Evolutionary conservation across 2,329 filamentous ascomycete species (phyloP).

Genomic region (Septoria linicola): DNA sequence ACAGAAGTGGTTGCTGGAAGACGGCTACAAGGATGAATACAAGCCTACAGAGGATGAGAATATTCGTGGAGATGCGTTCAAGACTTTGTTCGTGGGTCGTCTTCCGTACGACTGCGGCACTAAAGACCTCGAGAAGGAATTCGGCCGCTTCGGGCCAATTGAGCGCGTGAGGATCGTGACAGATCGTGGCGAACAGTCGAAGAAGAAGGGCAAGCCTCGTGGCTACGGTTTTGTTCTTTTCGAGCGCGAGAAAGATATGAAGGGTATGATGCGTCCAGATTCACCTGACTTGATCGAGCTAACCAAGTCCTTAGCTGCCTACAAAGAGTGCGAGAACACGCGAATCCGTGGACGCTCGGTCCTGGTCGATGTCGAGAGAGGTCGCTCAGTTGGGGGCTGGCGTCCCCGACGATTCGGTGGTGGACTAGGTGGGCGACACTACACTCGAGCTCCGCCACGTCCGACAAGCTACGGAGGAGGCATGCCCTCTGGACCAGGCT

Average conservation of each 20-base stretch:
- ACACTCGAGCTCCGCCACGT: conserved; percentile 77
- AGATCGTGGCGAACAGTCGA: conserved; percentile 75
- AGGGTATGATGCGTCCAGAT: conserved; percentile 70
- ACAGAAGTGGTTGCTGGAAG: conserved; percentile 62
- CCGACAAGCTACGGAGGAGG: conserved; percentile 60
- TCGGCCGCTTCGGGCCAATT: conserved; percentile 88
- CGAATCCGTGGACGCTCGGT: conserved; percentile 89
- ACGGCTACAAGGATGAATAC: conserved; percentile 66
- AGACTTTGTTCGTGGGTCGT: conserved; percentile 87
- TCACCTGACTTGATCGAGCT: conserved; percentile 12
- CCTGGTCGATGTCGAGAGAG: conserved; percentile 93
- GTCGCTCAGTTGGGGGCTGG: conserved; percentile 91
- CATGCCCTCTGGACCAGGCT: conserved; percentile 57
- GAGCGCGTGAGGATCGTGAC: conserved; percentile 74
- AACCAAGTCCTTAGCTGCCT: conserved; percentile 69
- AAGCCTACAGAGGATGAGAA: conserved; percentile 83
- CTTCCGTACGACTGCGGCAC: conserved; percentile 87
- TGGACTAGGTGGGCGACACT: conserved; percentile 86
- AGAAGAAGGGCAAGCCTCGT: conserved; percentile 49
- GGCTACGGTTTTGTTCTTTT: conserved; percentile 98
- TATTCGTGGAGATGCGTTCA: conserved; percentile 89
- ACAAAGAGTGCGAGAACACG: conserved; percentile 84
- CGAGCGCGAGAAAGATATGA: conserved; percentile 97
- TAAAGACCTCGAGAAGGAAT: conserved; percentile 88
- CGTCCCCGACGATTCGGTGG: conserved; percentile 87